Percentiles rank a stretch among this genome's conserved stretches.
These are phyloP conservation scores for Tylopilus vinaceipallidus DNA, from an alignment of 768 basidiomycete genomes.

Conservation along the genomic window DNA sequence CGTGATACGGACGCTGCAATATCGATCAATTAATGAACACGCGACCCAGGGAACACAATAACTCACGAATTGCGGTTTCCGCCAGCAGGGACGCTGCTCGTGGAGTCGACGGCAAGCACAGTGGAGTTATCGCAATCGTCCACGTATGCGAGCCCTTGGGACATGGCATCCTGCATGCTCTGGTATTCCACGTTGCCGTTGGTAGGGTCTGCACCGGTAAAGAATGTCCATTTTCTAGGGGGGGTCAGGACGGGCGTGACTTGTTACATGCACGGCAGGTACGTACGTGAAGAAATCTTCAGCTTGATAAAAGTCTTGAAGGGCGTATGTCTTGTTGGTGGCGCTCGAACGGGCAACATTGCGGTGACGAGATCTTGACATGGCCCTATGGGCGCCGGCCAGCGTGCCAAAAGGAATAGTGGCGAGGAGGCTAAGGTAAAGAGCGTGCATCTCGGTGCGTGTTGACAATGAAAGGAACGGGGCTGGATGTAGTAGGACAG, in stretches of 20 bases:
- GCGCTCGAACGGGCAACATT: constrained; percentile 20
- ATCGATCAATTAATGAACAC: not conserved
- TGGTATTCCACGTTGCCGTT: constrained; percentile 66
- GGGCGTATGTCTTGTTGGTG: constrained; percentile 31
- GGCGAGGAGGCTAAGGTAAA: constrained; percentile 33
- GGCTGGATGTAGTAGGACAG: constrained; percentile 1
- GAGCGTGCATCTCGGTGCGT: constrained; percentile 29
- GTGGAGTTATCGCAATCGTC: constrained; percentile 52
- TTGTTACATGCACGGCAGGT: not conserved
- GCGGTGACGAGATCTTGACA: constrained; percentile 30
- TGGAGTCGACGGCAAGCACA: constrained; percentile 63
- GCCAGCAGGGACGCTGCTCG: constrained; percentile 44
- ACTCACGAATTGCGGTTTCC: constrained; percentile 54
- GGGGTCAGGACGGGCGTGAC: not conserved
- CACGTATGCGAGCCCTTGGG: constrained; percentile 59
- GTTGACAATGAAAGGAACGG: constrained; percentile 11
- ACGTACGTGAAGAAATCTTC: constrained; percentile 60
- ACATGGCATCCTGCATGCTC: constrained; percentile 43
- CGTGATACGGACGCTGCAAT: constrained; percentile 60
- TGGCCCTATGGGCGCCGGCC: constrained; percentile 33
- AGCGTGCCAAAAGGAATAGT: constrained; percentile 35
- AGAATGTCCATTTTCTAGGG: constrained; percentile 69
- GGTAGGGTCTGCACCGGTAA: constrained; percentile 62
- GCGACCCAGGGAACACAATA: not conserved
- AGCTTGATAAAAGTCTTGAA: constrained; percentile 45